Evolutionary conservation across 176 grass and related monocot species (phyloP).

Genomic region (Eleusine coracana): DNA sequence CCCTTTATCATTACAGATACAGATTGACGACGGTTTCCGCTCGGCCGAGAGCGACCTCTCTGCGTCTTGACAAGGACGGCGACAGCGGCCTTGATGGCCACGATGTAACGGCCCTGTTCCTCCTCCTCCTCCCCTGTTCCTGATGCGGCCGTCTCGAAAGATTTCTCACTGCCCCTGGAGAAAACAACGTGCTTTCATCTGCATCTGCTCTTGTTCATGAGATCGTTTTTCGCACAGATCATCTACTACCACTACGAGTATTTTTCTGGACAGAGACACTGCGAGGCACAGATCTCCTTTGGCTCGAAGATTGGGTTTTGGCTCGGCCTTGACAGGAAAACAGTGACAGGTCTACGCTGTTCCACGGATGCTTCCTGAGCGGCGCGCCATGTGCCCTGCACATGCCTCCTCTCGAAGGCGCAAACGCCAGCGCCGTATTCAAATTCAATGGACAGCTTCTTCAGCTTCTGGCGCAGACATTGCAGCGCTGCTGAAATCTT

Average conservation of each 20-base stretch:
- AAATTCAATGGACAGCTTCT: not conserved
- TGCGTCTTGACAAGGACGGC: not conserved
- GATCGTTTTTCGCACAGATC: too few species aligned
- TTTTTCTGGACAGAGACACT: not conserved
- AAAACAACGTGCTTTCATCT: not conserved
- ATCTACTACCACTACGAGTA: too few species aligned
- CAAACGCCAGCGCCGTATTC: not conserved
- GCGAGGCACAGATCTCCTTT: not conserved
- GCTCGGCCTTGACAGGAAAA: not conserved
- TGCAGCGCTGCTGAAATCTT: not conserved
- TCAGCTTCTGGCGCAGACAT: not conserved
- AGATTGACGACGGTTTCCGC: not conserved
- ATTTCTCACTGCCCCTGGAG: not conserved
- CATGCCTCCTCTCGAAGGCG: constrained; percentile 15
- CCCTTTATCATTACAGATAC: not conserved
- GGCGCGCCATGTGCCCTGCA: constrained; percentile 32
- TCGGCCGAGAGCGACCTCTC: not conserved
- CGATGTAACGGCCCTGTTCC: not conserved
- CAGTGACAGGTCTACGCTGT: constrained; percentile 21
- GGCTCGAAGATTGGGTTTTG: not conserved
- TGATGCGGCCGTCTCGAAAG: not conserved
- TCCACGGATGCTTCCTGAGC: constrained; percentile 21
- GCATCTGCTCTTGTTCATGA: not conserved
- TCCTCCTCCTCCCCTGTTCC: not conserved
- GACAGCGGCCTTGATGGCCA: not conserved